Conservation (phyloP, 768 basidiomycete species). For the Lactarius indigo region DNA sequence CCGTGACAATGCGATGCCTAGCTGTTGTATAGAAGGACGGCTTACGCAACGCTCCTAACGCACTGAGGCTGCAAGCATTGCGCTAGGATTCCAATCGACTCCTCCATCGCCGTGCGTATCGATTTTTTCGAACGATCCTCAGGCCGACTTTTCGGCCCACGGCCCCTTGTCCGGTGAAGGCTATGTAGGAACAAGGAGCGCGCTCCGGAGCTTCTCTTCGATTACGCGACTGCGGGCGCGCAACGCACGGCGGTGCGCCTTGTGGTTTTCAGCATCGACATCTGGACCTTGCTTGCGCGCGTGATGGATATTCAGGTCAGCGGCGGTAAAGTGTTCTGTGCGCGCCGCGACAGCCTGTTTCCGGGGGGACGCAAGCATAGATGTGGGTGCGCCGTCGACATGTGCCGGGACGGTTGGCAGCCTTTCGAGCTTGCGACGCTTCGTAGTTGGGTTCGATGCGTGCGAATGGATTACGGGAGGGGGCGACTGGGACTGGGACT, state of each 20-base stretch:
- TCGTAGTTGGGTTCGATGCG: neutral
- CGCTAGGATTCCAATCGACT: too few relatives aligned
- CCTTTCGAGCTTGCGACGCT: constrained; percentile 12
- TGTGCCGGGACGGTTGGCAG: neutral
- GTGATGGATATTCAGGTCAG: neutral
- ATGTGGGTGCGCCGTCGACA: neutral
- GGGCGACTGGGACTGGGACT: too few relatives aligned
- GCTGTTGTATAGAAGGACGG: too few relatives aligned
- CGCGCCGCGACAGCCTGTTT: neutral
- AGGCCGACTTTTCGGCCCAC: too few relatives aligned
- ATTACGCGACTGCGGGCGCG: constrained; percentile 13
- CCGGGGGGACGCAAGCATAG: neutral
- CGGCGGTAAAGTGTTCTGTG: neutral
- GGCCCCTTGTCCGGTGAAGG: neutral
- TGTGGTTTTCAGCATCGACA: neutral
- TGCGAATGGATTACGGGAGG: neutral
- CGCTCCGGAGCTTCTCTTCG: constrained; percentile 12
- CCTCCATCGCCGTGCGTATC: too few relatives aligned
- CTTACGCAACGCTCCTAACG: too few relatives aligned
- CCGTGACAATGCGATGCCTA: too few relatives aligned
- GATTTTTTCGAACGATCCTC: too few relatives aligned
- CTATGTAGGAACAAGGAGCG: neutral
- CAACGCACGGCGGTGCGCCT: constrained; percentile 14
- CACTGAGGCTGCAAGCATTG: too few relatives aligned
- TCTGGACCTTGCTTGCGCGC: neutral